Evolutionary conservation across 2,329 filamentous ascomycete genomes (phyloP), one percentile per base, ranked within the genome.

Genomic region (Colletotrichum gigasporum): DNA sequence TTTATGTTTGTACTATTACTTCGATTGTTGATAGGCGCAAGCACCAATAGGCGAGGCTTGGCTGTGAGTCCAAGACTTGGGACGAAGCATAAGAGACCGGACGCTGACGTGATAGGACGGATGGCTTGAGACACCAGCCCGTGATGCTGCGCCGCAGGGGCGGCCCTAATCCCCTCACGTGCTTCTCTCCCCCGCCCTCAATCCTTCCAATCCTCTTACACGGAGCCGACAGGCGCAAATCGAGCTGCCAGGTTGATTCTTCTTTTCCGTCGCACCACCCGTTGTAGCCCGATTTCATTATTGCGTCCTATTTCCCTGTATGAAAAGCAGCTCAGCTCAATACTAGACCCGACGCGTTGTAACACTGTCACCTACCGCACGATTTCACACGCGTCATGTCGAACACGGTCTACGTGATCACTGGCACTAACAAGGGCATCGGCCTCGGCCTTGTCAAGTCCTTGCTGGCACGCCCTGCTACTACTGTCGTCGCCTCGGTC

Each of bases 401-500:
- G 2, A 74, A 70, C 30, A 75, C 71, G 5, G 71, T 79, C 12
- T 78, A 78, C 52, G 68, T 80, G 4, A 66, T 82, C 16, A 82
- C 79, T 0, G 78, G 79, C 41, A 76, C 70, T 9, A 82, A 81
- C 56, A 72, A 78, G 58, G 79, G 79, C 47, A 72, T 82, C 7
- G 79, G 80, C 3, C 68, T 74, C 8, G 78, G 78, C 1, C 69
- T 82, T 5, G 66, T 79, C 26, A 70, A 69, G 34, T 56, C 67
- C 0, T 74, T 82, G 44, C 73, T 83, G 1, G 75, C 82, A 30
- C 84, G 85, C 18, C 80, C 85, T 67, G 85, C 86, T 68, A 85
- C 88, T 70, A 86, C 73, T 2, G 70, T 79, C 45, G 71, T 81
- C 18, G 78, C 76, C 2, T 75, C 74, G 1, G 78, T 79, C 3